Evolutionary conservation across 257 asterid species (phyloP).

Genomic region (Dorcoceras hygrometricum): DNA sequence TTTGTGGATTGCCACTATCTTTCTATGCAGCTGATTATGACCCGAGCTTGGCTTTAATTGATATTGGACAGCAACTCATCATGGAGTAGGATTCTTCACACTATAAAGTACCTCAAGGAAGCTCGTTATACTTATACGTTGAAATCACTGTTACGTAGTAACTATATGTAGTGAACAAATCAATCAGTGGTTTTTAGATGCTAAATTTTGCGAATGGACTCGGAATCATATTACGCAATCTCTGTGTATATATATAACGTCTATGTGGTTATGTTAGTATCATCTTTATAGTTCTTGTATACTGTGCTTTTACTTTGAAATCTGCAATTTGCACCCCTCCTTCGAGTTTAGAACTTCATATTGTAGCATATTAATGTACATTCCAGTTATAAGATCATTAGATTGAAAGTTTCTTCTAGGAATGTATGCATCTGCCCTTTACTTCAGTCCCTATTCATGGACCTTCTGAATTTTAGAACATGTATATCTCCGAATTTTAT

Average conservation of each 20-base stretch:
- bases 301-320: neutral
- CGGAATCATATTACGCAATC: neutral
- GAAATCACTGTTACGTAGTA: neutral
- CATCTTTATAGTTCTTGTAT: neutral
- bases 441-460: neutral
- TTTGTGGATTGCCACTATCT: constrained; percentile 31
- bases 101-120: neutral
- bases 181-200: neutral
- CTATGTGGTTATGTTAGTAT: neutral
- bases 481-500: no score
- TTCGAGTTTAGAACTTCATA: neutral
- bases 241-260: neutral
- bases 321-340: neutral
- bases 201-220: neutral
- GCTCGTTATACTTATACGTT: neutral
- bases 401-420: neutral
- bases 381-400: no score
- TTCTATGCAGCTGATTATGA: constrained; percentile 23
- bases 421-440: neutral
- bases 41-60: constrained; percentile 41
- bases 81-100: constrained; percentile 6
- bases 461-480: neutral
- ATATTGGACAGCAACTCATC: constrained; percentile 21
- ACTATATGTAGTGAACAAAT: neutral
- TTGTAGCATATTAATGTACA: neutral